These are phyloP conservation scores for Collybia nuda DNA, from an alignment of 768 basidiomycete genomes.

Conservation along the genomic window DNA sequence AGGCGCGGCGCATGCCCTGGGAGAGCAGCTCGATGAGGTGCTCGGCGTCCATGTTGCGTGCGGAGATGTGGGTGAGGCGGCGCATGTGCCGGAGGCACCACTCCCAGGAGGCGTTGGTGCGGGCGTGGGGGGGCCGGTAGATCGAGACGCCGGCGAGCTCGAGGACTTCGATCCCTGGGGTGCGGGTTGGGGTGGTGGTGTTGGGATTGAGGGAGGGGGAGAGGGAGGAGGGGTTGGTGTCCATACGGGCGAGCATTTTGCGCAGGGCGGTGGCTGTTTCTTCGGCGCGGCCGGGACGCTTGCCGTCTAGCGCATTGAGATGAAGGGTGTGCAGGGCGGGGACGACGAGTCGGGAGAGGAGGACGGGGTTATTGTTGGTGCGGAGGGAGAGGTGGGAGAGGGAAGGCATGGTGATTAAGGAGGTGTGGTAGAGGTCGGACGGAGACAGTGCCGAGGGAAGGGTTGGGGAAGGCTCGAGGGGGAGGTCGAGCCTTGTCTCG, in stretches of 20 bases:
- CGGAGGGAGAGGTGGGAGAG: constrained; percentile 29
- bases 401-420: constrained; percentile 8
- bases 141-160: constrained; percentile 24
- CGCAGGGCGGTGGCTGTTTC: constrained; percentile 26
- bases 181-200: not conserved
- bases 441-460: not conserved
- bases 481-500: constrained; percentile 15
- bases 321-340: constrained; percentile 27
- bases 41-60: constrained; percentile 17
- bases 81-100: constrained; percentile 30
- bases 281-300: constrained; percentile 21
- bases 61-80: constrained; percentile 20
- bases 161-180: constrained; percentile 12
- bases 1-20: not conserved
- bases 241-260: constrained; percentile 30
- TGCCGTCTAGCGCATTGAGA: constrained; percentile 36
- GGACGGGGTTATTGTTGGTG: constrained; percentile 29
- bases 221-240: not conserved
- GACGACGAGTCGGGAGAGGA: constrained; percentile 28
- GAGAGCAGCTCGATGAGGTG: constrained; percentile 17
- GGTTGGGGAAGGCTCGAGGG: constrained; percentile 1
- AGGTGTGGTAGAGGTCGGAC: not conserved
- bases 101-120: constrained; percentile 20
- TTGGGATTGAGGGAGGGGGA: constrained; percentile 8
- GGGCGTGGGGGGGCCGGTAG: constrained; percentile 2